Percentiles rank a stretch among this genome's conserved stretches.
These are phyloP conservation scores for Biscogniauxia mediterranea DNA, from an alignment of 2,329 filamentous ascomycete species.

Conservation along the genomic window DNA sequence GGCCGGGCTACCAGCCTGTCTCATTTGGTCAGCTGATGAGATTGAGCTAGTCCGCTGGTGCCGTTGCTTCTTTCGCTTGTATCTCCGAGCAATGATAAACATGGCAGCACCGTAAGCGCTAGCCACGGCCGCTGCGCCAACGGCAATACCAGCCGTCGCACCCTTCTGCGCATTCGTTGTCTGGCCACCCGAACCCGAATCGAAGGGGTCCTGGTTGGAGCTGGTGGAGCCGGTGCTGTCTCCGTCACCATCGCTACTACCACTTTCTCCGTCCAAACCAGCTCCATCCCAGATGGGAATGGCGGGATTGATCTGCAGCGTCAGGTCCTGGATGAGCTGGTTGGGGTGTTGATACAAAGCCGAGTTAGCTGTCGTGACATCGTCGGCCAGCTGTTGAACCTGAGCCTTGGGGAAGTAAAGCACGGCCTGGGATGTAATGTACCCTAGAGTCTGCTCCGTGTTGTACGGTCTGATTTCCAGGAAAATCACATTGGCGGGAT, in stretches of 20 bases:
- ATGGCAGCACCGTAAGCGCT: slow-evolving; percentile 90
- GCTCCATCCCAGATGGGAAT: slow-evolving; percentile 63
- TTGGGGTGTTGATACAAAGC: slow-evolving; percentile 70
- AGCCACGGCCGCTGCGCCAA: slow-evolving; percentile 74
- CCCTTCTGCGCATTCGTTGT: slow-evolving; percentile 58
- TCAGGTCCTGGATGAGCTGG: slow-evolving; percentile 67
- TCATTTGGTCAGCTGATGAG: slow-evolving; percentile 55
- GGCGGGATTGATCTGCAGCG: slow-evolving; percentile 77
- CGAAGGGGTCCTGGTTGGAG: slow-evolving; percentile 41
- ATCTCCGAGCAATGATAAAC: slow-evolving; percentile 88
- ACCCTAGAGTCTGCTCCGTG: slow-evolving; percentile 66
- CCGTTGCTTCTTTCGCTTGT: slow-evolving; percentile 79
- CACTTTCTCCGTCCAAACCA: slow-evolving; percentile 39
- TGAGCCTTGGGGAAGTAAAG: slow-evolving; percentile 72
- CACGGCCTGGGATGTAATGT: slow-evolving; percentile 77
- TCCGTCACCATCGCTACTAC: slow-evolving; percentile 37
- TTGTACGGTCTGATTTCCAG: slow-evolving; percentile 74
- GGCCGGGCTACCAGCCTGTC: slow-evolving; percentile 53
- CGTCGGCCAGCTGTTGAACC: slow-evolving; percentile 64
- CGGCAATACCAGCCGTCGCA: slow-evolving; percentile 67
- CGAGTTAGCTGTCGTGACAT: slow-evolving; percentile 71
- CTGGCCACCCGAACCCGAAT: slow-evolving; percentile 36
- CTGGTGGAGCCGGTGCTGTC: slow-evolving; percentile 31
- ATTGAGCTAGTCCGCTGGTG: slow-evolving; percentile 78
- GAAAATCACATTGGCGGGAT: slow-evolving; percentile 58